Evolutionary conservation across 352 stramenopile genomes (phyloP).

Genomic region (Pythium insidiosum): DNA sequence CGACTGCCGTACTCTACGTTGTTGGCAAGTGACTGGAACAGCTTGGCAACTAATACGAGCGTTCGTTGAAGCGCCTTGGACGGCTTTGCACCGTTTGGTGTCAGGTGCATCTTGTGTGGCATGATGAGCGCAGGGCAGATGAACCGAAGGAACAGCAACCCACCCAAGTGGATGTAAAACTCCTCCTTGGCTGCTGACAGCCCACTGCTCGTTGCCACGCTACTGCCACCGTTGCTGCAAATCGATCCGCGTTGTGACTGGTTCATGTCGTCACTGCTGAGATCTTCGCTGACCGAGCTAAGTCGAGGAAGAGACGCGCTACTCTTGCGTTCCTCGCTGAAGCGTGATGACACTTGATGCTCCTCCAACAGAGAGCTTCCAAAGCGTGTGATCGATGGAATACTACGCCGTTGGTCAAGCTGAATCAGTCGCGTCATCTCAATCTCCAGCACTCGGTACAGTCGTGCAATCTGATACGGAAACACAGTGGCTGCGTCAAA

Average conservation of each 20-base stretch:
- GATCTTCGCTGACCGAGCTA: constrained; percentile 43
- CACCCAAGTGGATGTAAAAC: constrained; percentile 70
- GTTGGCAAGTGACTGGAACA: constrained; percentile 78
- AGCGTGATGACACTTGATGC: too few species aligned
- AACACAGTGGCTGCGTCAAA: constrained; percentile 42
- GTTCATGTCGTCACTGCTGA: constrained; percentile 18
- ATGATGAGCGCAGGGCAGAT: constrained; percentile 69
- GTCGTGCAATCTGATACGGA: constrained; percentile 69
- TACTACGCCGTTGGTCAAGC: constrained; percentile 41
- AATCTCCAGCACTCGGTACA: constrained; percentile 61
- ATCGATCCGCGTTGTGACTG: constrained; percentile 11
- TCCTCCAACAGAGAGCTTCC: too few species aligned
- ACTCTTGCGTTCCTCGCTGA: constrained; percentile 24
- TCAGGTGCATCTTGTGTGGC: constrained; percentile 65
- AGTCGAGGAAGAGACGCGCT: constrained; percentile 35
- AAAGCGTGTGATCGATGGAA: constrained; percentile 31
- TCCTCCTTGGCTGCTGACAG: constrained; percentile 40
- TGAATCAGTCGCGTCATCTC: constrained; percentile 73
- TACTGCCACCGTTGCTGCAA: constrained; percentile 5
- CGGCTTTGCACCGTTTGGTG: constrained; percentile 27
- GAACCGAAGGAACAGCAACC: constrained; percentile 71
- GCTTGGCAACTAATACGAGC: constrained; percentile 67
- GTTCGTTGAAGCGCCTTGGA: constrained; percentile 49
- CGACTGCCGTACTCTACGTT: constrained; percentile 58
- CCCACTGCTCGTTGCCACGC: not conserved